Percentiles rank a stretch among this genome's conserved stretches.
These are phyloP conservation scores for Trypanosoma cruzi DNA, from an alignment of 208 protist species.

Conservation along the genomic window DNA sequence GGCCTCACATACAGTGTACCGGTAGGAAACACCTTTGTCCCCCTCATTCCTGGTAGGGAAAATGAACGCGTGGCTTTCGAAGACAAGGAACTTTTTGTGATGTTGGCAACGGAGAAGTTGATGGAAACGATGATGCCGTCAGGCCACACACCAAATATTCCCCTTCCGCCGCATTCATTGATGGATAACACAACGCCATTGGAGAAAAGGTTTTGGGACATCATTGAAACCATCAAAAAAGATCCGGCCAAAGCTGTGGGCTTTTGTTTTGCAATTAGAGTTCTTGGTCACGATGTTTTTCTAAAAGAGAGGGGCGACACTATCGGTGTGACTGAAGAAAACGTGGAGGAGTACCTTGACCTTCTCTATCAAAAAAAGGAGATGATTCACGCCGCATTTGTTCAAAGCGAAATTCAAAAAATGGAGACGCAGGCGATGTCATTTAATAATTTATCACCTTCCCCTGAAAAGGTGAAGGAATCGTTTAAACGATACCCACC, in stretches of 20 bases:
- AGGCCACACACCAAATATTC: not conserved
- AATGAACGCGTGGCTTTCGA: slow-evolving; percentile 16
- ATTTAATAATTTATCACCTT: not conserved
- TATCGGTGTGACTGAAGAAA: slow-evolving; percentile 19
- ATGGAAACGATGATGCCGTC: not conserved
- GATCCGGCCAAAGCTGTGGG: not conserved
- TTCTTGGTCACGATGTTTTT: slow-evolving; percentile 10
- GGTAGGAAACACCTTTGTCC: slow-evolving; percentile 12
- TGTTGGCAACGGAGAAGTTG: slow-evolving; percentile 16
- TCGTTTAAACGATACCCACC: slow-evolving; percentile 14
- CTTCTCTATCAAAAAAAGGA: slow-evolving; percentile 7
- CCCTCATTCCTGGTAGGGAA: slow-evolving; percentile 12
- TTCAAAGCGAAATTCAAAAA: slow-evolving; percentile 19
- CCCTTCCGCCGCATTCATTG: not conserved
- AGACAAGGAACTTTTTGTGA: slow-evolving; percentile 25
- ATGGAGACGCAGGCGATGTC: not conserved
- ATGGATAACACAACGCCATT: not conserved
- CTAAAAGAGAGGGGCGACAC: slow-evolving; percentile 14
- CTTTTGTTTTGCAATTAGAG: slow-evolving; percentile 9
- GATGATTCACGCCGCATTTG: slow-evolving; percentile 24
- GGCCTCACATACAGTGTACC: slow-evolving; percentile 23
- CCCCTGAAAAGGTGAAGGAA: not conserved
- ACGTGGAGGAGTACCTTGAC: slow-evolving; percentile 21
- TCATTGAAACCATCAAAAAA: slow-evolving; percentile 10
- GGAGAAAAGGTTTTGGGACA: slow-evolving; percentile 16